Percentiles rank a stretch among this genome's conserved stretches.
Evolutionary conservation across 163 green algal genomes (phyloP).

Genomic region (Chlorella variabilis): DNA sequence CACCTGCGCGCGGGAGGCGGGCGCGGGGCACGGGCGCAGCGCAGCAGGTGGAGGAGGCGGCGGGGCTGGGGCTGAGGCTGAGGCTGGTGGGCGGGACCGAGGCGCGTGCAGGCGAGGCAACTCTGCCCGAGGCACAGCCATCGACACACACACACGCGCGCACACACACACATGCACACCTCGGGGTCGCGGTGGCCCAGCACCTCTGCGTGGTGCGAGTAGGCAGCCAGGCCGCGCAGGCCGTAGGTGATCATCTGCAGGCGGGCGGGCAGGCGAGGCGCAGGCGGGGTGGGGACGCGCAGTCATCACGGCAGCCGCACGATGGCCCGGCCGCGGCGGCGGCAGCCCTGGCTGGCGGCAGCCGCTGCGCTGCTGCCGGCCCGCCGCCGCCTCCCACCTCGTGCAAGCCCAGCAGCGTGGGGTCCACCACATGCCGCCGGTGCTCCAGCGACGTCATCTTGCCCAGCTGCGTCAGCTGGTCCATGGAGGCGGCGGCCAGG

Average conservation of each 20-base stretch:
- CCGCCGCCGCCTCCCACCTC: too few species aligned
- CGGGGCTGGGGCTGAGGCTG: background rate
- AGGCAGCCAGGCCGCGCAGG: conserved; percentile 73
- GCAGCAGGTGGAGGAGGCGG: background rate
- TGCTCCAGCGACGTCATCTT: conserved; percentile 49
- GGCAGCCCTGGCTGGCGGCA: too few species aligned
- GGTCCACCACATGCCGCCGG: conserved; percentile 52
- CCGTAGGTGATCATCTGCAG: conserved; percentile 72
- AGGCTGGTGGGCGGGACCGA: too few species aligned
- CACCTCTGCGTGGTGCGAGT: conserved; percentile 74
- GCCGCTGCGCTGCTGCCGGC: too few species aligned
- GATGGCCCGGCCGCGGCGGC: background rate
- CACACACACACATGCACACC: conserved; percentile 10
- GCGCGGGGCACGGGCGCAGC: too few species aligned
- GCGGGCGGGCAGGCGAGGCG: background rate
- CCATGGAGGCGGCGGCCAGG: conserved; percentile 8
- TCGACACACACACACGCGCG: too few species aligned
- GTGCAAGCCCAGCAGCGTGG: conserved; percentile 75
- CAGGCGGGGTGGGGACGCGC: background rate
- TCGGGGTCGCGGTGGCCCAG: conserved; percentile 54
- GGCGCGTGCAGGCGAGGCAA: background rate
- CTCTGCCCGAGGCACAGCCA: background rate
- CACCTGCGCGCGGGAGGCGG: background rate
- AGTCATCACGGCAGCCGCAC: too few species aligned
- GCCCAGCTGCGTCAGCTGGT: conserved; percentile 43